phyloP scores from a whole-genome alignment of 371 early-diverging fungal genomes.

The Mortierella sp. region DNA sequence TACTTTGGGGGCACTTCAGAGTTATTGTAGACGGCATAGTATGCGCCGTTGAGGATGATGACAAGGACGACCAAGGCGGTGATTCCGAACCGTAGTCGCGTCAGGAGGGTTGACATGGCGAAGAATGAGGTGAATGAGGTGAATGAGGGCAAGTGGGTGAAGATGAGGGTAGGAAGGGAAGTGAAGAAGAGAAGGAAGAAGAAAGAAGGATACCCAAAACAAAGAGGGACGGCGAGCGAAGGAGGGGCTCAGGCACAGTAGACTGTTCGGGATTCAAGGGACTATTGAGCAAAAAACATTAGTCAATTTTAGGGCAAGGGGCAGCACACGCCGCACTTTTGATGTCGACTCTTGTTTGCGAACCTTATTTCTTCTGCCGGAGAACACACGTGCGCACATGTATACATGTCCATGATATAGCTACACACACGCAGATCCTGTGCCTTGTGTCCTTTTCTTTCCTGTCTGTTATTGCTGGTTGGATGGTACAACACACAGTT shows the following conservation, averaged over 20 bases:
- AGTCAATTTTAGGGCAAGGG: neutral
- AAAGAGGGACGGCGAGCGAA: neutral
- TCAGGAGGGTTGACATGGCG: slow-evolving; percentile 11
- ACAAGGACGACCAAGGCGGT: neutral
- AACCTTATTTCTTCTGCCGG: neutral
- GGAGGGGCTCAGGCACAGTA: neutral
- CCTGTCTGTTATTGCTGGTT: neutral
- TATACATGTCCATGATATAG: neutral
- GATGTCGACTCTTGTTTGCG: neutral
- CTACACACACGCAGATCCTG: too few relatives aligned
- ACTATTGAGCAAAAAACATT: neutral
- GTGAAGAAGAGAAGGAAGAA: neutral
- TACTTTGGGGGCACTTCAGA: too few relatives aligned
- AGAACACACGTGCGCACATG: neutral
- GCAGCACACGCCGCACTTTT: neutral
- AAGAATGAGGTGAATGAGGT: neutral
- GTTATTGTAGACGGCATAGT: neutral
- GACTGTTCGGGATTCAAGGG: neutral
- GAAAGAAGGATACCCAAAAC: neutral
- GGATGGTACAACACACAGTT: neutral
- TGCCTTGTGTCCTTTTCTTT: neutral
- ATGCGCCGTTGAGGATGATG: neutral
- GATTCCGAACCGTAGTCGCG: neutral
- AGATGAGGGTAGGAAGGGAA: neutral
- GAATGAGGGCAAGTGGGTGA: neutral